phyloP scores from a whole-genome alignment of 2,329 filamentous ascomycete species.

The Pestalotiopsis sp. region DNA sequence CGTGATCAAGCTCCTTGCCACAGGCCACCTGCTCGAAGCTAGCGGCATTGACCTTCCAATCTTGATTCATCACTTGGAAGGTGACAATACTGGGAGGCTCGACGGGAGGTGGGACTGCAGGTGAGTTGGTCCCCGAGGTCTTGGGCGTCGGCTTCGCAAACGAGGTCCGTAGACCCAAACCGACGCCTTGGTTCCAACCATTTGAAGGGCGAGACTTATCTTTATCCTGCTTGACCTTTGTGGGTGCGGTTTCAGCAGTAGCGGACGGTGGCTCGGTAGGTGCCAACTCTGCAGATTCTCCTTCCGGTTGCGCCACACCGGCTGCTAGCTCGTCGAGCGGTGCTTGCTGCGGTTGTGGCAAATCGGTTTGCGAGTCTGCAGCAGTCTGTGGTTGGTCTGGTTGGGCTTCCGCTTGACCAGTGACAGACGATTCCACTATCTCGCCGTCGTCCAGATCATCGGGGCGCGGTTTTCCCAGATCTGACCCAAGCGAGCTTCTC shows the following conservation, averaged over 20 bases:
- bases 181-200: slow-evolving; percentile 31
- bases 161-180: slow-evolving; percentile 27
- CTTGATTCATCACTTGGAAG: slow-evolving; percentile 2
- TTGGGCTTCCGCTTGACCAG: neutral
- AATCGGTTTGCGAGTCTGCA: neutral
- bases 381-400: neutral
- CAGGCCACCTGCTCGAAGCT: slow-evolving; percentile 5
- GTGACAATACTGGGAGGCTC: neutral
- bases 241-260: neutral
- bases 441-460: slow-evolving; percentile 36
- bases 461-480: slow-evolving; percentile 18
- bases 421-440: slow-evolving; percentile 25
- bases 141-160: slow-evolving; percentile 21
- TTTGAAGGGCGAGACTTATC: slow-evolving; percentile 11
- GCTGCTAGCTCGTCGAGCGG: neutral
- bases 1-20: neutral
- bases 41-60: slow-evolving; percentile 7
- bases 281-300: neutral
- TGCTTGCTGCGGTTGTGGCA: neutral
- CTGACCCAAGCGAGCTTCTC: slow-evolving; percentile 11
- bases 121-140: neutral
- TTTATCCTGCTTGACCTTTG: slow-evolving; percentile 1
- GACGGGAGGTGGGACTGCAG: too few species aligned
- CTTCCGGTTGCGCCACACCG: neutral
- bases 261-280: neutral